Conservation (phyloP, 768 basidiomycete species). For the Boletus sensibilis region DNA sequence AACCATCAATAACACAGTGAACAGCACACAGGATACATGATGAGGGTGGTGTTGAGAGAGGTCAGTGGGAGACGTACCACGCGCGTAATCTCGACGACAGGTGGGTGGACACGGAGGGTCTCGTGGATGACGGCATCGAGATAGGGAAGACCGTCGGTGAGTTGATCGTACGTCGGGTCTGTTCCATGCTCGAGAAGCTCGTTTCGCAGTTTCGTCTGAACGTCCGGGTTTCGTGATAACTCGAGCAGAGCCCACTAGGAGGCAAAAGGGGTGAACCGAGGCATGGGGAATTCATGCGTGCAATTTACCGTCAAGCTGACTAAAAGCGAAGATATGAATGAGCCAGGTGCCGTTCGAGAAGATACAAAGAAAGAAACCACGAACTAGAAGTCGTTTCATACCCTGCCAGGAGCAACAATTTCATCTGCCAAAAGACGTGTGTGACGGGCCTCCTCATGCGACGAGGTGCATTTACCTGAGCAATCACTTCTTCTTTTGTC, state of each 20-base stretch:
- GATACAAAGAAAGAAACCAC: background rate
- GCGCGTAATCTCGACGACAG: constrained; percentile 27
- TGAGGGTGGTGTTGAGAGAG: background rate
- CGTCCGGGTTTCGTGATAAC: constrained; percentile 42
- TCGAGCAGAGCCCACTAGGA: constrained; percentile 57
- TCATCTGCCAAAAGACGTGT: constrained; percentile 12
- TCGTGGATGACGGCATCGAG: constrained; percentile 52
- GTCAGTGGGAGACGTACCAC: constrained; percentile 8
- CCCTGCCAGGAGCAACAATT: constrained; percentile 15
- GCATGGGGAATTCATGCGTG: background rate
- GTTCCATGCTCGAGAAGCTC: constrained; percentile 44
- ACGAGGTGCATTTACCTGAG: constrained; percentile 11
- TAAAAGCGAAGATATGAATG: background rate
- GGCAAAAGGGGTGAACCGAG: background rate
- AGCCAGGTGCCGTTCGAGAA: background rate
- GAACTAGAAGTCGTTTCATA: constrained; percentile 24
- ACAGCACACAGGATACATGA: background rate
- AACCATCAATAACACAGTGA: background rate
- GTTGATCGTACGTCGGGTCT: constrained; percentile 57
- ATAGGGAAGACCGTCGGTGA: constrained; percentile 49
- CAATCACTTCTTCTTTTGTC: constrained; percentile 27
- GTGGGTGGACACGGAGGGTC: constrained; percentile 42
- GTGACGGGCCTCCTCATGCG: too few relatives aligned
- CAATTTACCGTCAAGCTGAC: constrained; percentile 20
- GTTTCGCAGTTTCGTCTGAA: constrained; percentile 48